Percentiles rank a stretch among this genome's conserved stretches.
Conservation (phyloP, 805 yeast species). For the Metschnikowia bowlesiae region DNA sequence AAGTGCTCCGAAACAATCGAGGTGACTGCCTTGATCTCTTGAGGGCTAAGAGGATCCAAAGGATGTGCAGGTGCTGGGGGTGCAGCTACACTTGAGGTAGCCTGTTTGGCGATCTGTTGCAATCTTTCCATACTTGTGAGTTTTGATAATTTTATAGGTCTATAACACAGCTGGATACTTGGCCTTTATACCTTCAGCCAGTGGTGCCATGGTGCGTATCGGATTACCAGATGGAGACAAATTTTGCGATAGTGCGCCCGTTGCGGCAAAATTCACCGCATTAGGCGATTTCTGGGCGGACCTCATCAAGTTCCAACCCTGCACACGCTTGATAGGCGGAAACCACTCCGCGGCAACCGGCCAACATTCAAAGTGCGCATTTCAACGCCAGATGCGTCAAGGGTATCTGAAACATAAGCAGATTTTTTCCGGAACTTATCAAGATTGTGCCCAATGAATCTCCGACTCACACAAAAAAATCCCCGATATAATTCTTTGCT, state of each 20-base stretch:
- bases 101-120: slow-evolving; percentile 58
- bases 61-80: slow-evolving; percentile 61
- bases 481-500: background rate
- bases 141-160: background rate
- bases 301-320: background rate
- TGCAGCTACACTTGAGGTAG: slow-evolving; percentile 50
- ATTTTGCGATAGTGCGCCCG: background rate
- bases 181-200: background rate
- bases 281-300: background rate
- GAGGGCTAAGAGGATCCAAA: slow-evolving; percentile 64
- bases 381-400: background rate
- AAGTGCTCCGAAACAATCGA: slow-evolving; percentile 46
- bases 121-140: slow-evolving; percentile 52
- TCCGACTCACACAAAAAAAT: background rate
- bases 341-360: background rate
- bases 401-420: background rate
- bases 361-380: background rate
- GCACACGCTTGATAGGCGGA: background rate
- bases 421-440: no score
- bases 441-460: background rate
- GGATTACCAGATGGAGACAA: background rate
- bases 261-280: slow-evolving; percentile 1
- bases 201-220: slow-evolving; percentile 1
- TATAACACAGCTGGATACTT: background rate
- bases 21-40: slow-evolving; percentile 59